A percentile compares a stretch with the other conserved stretches of the same genome.
phyloP scores from a whole-genome alignment of 495 filamentous ascomycete genomes.

The Neurospora sp. region DNA sequence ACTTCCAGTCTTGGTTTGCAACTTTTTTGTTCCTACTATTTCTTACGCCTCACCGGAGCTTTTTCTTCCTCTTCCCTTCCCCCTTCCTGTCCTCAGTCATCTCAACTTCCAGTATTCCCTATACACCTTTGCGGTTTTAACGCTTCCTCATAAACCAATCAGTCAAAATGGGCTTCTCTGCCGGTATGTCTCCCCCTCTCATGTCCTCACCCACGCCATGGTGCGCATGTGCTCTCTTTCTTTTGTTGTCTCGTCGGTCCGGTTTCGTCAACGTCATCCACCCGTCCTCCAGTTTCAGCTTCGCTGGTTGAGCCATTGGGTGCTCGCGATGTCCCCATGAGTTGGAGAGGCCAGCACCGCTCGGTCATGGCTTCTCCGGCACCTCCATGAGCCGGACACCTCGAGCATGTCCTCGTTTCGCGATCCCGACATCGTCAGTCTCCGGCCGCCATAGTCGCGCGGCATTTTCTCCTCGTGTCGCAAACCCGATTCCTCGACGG shows the following conservation, averaged over 20 bases:
- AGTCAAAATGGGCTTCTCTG: constrained; percentile 34
- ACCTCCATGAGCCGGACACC: not conserved
- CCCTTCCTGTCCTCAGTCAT: not conserved
- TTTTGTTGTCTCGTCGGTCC: constrained; percentile 1
- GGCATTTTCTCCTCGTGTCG: constrained; percentile 26
- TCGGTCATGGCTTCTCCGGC: not conserved
- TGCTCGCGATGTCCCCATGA: not conserved
- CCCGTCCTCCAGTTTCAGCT: not conserved
- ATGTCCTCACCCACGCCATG: not conserved
- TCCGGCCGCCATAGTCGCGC: constrained; percentile 11
- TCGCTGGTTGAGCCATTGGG: constrained; percentile 10
- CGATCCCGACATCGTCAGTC: not conserved
- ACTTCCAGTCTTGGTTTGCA: not conserved
- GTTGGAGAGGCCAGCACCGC: not conserved
- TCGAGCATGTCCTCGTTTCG: not conserved
- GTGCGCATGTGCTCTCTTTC: constrained; percentile 2
- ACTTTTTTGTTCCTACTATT: not conserved
- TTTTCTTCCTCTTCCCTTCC: constrained; percentile 14
- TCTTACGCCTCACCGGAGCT: constrained; percentile 8
- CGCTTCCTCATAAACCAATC: constrained; percentile 5
- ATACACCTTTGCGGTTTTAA: not conserved
- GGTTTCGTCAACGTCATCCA: not conserved
- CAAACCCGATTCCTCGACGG: not conserved
- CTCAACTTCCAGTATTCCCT: not conserved
- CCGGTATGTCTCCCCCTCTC: constrained; percentile 26